Conservation (phyloP, 2,329 filamentous ascomycete genomes). For the Microsporum canis region DNA sequence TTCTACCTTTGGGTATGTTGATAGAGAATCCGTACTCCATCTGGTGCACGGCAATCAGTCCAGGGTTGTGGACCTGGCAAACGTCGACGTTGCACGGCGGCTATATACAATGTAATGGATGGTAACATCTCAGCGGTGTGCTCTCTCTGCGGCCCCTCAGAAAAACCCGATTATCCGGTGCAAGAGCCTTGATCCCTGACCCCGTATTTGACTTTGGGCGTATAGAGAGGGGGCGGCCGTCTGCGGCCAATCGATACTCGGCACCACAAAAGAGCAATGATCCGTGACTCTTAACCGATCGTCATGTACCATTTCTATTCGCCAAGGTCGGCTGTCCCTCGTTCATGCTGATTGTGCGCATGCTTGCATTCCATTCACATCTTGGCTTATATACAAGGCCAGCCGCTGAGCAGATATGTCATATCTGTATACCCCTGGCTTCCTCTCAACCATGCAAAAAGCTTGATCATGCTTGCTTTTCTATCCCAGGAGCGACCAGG, state of each 20-base stretch:
- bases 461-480: conserved; percentile 2
- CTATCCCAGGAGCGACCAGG: background rate
- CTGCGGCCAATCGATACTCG: conserved; percentile 3
- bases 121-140: background rate
- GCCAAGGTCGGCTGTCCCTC: background rate
- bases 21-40: background rate
- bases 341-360: background rate
- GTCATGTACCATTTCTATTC: background rate
- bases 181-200: background rate
- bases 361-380: background rate
- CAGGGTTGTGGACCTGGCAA: background rate
- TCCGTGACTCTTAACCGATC: background rate
- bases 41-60: background rate
- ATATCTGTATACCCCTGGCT: background rate
- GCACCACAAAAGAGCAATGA: background rate
- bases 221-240: background rate
- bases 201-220: background rate
- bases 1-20: background rate
- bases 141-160: background rate
- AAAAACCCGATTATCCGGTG: conserved; percentile 1
- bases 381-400: background rate
- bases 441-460: background rate
- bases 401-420: background rate
- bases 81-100: background rate
- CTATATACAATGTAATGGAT: background rate